Conservation (phyloP, 192 early-diverging fungal species). For the Podila epicladia region DNA sequence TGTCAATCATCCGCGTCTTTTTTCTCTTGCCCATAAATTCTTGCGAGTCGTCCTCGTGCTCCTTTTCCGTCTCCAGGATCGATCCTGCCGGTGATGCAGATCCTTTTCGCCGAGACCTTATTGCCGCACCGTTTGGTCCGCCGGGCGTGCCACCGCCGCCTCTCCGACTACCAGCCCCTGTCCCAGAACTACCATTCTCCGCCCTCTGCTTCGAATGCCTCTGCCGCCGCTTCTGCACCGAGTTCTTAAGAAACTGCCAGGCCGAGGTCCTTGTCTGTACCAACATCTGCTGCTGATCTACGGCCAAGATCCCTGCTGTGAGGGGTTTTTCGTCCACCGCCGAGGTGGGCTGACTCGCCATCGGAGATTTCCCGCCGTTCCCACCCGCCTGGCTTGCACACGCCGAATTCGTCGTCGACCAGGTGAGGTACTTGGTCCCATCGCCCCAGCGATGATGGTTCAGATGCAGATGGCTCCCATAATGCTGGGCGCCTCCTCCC, state of each 20-base stretch:
- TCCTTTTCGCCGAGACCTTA: neutral
- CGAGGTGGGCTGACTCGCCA: slow-evolving; percentile 15
- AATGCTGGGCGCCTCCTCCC: neutral
- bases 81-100: slow-evolving; percentile 16
- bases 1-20: slow-evolving; percentile 25
- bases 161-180: neutral
- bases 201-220: neutral
- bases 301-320: slow-evolving; percentile 11
- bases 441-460: slow-evolving; percentile 1
- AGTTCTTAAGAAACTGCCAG: slow-evolving; percentile 15
- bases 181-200: neutral
- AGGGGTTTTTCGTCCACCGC: slow-evolving; percentile 18
- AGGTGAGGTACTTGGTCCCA: neutral
- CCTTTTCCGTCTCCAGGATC: slow-evolving; percentile 9
- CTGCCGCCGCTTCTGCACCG: slow-evolving; percentile 1
- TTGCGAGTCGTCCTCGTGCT: slow-evolving; percentile 28
- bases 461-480: neutral
- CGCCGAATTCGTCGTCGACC: neutral
- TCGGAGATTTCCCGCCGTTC: neutral
- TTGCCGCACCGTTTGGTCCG: neutral
- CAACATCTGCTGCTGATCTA: neutral
- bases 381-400: neutral
- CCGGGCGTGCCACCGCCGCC: neutral
- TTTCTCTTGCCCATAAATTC: slow-evolving; percentile 42
- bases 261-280: slow-evolving; percentile 1